Base-by-base conservation (phyloP, 768 basidiomycete genomes). In the Lepiota subincarnata region DNA sequence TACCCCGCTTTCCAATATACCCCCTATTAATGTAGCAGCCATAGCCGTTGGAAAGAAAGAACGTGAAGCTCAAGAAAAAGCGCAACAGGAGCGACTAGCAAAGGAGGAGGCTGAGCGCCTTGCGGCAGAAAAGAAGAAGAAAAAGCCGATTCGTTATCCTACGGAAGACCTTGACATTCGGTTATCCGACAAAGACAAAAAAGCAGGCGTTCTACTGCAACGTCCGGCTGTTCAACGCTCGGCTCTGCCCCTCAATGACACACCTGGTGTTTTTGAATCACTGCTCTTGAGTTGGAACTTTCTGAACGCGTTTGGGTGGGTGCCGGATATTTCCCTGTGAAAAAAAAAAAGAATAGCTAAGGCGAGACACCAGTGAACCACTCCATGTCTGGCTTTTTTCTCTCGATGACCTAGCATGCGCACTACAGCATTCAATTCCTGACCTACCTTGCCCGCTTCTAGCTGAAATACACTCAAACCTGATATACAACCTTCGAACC, bases 241-340 rank as follows among this genome's bases (percentile, higher is more conserved):
- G 1, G 74, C 75, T 11, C 70, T 92, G 48, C 87, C 92, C 3
- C 91, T 92, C 65, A 83, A 84, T 47, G 78, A 82, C 35, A 71
- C 73, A 28, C 74, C 80, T 6, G 76, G 74, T 10, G 71, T 78
- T 11, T 96, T 97, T 57, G 95, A 98, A 66, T 73, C 78, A 7
- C 92, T 98, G 67, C 70, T 98, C 26, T 87, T 91, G 86, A 74
- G 83, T 7, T 99, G 95, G 95, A 94, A 92, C 69, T 96, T 96
- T 68, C 69, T 98, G 51, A 87, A 91, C 49, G 87, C 93, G 48
- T 95, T 95, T 68, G 92, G 94, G 97, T 97, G 66, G 61, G 83
- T 70, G 7, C 19, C 55, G n/a, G 28, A 4, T 19, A 8, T 37
- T 40, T 38, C 18, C 42, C 26, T 55, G 49, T 60, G 14, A 42